Percentiles rank a stretch among this genome's conserved stretches.
Evolutionary conservation across 352 stramenopile genomes (phyloP).

Genomic region (Phytopythium montanum): DNA sequence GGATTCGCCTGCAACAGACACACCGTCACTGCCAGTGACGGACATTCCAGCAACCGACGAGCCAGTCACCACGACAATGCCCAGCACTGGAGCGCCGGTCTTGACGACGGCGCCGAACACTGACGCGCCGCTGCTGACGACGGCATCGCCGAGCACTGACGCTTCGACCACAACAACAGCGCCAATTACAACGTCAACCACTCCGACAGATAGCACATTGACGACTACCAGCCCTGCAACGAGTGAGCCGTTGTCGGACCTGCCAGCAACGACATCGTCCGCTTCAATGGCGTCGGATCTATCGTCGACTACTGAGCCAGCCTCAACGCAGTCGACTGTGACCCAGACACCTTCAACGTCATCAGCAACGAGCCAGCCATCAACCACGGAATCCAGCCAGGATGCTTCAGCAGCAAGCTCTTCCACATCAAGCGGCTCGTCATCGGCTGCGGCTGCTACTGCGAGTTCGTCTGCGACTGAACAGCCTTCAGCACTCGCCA

Average conservation of each 20-base stretch:
- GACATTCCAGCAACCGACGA: background rate
- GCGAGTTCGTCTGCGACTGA: background rate
- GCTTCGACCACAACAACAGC: conserved; percentile 10
- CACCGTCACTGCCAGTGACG: background rate
- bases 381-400: background rate
- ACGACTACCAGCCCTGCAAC: conserved; percentile 7
- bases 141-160: background rate
- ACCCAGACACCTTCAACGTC: conserved; percentile 5
- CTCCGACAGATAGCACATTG: conserved; percentile 8
- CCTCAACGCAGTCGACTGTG: conserved; percentile 3
- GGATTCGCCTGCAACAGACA: background rate
- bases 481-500: background rate
- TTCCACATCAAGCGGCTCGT: background rate
- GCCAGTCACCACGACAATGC: background rate
- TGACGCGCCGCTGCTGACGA: background rate
- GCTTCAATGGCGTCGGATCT: conserved; percentile 4
- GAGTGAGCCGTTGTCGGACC: background rate
- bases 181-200: conserved; percentile 7
- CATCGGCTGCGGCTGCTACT: background rate
- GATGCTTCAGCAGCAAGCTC: background rate
- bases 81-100: background rate
- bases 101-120: background rate
- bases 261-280: background rate
- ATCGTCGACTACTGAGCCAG: conserved; percentile 5
- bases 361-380: conserved; percentile 2